Percentiles rank a stretch among this genome's conserved stretches.
Conservation (phyloP, 1,284 basidiomycete species). For the Leccinum fuscescens region DNA sequence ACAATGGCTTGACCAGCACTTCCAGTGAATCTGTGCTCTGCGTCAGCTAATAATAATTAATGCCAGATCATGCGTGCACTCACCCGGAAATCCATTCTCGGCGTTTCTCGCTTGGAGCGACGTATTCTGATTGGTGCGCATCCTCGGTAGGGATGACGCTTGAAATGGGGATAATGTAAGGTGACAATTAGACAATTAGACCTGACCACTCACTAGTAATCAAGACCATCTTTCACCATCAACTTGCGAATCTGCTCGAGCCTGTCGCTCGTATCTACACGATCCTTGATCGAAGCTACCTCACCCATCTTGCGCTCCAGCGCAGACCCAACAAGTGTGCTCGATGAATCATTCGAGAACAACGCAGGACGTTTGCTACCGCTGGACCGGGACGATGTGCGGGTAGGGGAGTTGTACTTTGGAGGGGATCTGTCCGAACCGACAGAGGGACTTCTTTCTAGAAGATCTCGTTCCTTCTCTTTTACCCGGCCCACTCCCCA, state of each 20-base stretch:
- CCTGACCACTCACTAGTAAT: slow-evolving; percentile 74
- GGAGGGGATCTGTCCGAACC: slow-evolving; percentile 36
- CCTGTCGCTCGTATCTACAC: slow-evolving; percentile 57
- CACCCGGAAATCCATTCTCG: slow-evolving; percentile 83
- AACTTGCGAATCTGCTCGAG: slow-evolving; percentile 65
- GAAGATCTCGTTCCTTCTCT: slow-evolving; percentile 46
- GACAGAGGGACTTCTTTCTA: slow-evolving; percentile 43
- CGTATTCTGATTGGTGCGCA: slow-evolving; percentile 87
- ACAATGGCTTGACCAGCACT: slow-evolving; percentile 84
- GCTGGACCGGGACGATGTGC: slow-evolving; percentile 39
- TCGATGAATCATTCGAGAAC: slow-evolving; percentile 57
- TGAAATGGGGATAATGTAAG: slow-evolving; percentile 10
- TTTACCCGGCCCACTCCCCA: slow-evolving; percentile 64
- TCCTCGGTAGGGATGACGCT: slow-evolving; percentile 82
- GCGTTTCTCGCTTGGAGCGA: slow-evolving; percentile 78
- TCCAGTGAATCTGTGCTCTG: slow-evolving; percentile 69
- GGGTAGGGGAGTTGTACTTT: slow-evolving; percentile 37
- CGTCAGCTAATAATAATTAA: slow-evolving; percentile 4
- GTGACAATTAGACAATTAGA: slow-evolving; percentile 2
- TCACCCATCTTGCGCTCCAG: slow-evolving; percentile 67
- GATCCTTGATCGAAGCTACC: slow-evolving; percentile 50
- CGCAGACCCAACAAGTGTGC: slow-evolving; percentile 71
- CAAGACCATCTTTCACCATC: slow-evolving; percentile 73
- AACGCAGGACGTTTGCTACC: slow-evolving; percentile 47
- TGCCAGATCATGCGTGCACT: slow-evolving; percentile 25